phyloP scores from a whole-genome alignment of 257 asterid genomes.

The Scutellaria baicalensis region DNA sequence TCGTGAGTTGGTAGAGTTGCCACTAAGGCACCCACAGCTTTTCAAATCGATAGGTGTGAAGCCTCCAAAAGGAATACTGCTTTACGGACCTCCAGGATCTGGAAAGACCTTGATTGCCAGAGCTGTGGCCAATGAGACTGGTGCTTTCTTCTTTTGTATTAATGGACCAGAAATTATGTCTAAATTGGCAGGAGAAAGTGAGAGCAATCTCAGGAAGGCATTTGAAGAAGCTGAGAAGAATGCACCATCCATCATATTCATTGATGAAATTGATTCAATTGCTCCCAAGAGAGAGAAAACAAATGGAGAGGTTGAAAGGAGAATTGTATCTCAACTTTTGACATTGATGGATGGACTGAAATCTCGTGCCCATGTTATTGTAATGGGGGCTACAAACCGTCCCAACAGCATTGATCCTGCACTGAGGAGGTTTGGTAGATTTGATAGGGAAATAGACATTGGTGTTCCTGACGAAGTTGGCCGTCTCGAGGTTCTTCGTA shows the following conservation, averaged over 20 bases:
- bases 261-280: constrained; percentile 86
- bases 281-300: constrained; percentile 97
- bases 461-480: constrained; percentile 98
- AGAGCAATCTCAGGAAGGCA: constrained; percentile 88
- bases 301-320: constrained; percentile 89
- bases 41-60: constrained; percentile 83
- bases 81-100: constrained; percentile 88
- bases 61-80: constrained; percentile 82
- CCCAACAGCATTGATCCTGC: constrained; percentile 96
- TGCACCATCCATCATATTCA: constrained; percentile 88
- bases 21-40: constrained; percentile 83
- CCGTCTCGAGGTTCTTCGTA: constrained; percentile 88
- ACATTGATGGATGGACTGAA: constrained; percentile 92
- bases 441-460: constrained; percentile 86
- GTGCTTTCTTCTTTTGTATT: constrained; percentile 86
- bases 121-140: constrained; percentile 92
- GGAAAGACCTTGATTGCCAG: constrained; percentile 88
- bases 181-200: constrained; percentile 91
- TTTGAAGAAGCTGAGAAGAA: constrained; percentile 94
- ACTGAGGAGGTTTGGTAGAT: constrained; percentile 85
- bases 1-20: constrained; percentile 80
- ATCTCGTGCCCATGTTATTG: constrained; percentile 89
- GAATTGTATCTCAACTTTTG: constrained; percentile 90
- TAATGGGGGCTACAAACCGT: constrained; percentile 90
- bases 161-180: constrained; percentile 95